These are phyloP conservation scores for Arachis hypogaea DNA, from an alignment of 306 rosid species.

Conservation along the genomic window DNA sequence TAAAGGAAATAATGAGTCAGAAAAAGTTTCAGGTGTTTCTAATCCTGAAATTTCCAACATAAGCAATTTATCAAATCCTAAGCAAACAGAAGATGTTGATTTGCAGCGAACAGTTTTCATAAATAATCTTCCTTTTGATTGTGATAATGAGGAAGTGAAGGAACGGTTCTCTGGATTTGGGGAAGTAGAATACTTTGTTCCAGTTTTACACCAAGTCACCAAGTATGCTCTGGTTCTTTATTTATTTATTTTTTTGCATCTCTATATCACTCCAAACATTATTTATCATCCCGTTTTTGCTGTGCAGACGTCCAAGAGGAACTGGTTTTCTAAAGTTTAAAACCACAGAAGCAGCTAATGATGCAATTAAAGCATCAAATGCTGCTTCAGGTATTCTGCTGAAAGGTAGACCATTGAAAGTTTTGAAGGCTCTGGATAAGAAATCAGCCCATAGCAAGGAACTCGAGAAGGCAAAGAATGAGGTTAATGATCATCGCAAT, in stretches of 20 bases:
- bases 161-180: slow-evolving; percentile 88
- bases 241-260: slow-evolving; percentile 19
- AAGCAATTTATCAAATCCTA: slow-evolving; percentile 42
- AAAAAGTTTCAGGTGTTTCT: slow-evolving; percentile 45
- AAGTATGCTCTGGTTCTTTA: slow-evolving; percentile 55
- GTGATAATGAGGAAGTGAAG: slow-evolving; percentile 73
- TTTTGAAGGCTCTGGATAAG: slow-evolving; percentile 85
- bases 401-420: slow-evolving; percentile 81
- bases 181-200: slow-evolving; percentile 75
- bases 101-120: slow-evolving; percentile 81
- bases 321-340: slow-evolving; percentile 94
- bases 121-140: slow-evolving; percentile 85
- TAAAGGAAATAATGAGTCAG: slow-evolving; percentile 51
- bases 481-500: slow-evolving; percentile 82
- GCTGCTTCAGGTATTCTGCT: slow-evolving; percentile 74
- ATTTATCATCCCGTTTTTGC: slow-evolving; percentile 38
- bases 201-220: slow-evolving; percentile 87
- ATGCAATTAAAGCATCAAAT: slow-evolving; percentile 74
- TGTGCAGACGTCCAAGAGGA: slow-evolving; percentile 88
- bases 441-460: slow-evolving; percentile 90
- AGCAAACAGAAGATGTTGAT: slow-evolving; percentile 60
- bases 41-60: slow-evolving; percentile 49
- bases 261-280: slow-evolving; percentile 24
- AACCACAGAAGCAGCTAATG: slow-evolving; percentile 67
- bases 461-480: slow-evolving; percentile 66